phyloP scores from a whole-genome alignment of 495 filamentous ascomycete species.

The Penicillium chermesinum region DNA sequence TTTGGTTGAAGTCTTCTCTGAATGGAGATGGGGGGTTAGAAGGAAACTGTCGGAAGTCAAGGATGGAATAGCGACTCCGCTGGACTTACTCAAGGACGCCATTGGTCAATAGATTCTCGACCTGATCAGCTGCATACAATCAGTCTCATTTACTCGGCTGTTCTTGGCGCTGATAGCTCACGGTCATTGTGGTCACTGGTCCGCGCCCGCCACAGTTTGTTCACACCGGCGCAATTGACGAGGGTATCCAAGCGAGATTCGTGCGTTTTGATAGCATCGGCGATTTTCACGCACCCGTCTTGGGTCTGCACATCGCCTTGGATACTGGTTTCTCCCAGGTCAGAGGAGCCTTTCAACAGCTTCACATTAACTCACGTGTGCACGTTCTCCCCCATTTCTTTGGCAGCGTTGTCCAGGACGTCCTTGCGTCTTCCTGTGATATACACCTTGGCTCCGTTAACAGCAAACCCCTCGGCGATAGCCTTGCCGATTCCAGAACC shows the following conservation, averaged over 20 bases:
- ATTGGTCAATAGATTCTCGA: constrained; percentile 15
- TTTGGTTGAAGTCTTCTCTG: constrained; percentile 27
- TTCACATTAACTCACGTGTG: background rate
- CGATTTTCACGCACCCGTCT: constrained; percentile 10
- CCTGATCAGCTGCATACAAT: constrained; percentile 10
- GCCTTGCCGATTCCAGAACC: constrained; percentile 12
- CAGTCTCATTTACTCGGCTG: background rate
- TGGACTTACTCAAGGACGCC: constrained; percentile 18
- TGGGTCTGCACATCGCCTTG: constrained; percentile 12
- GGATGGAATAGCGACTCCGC: no score
- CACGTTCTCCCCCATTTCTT: constrained; percentile 4
- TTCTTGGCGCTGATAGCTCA: background rate
- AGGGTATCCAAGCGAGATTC: constrained; percentile 14
- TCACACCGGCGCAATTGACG: constrained; percentile 17
- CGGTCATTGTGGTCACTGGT: constrained; percentile 12
- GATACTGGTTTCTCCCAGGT: background rate
- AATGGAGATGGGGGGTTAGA: no score
- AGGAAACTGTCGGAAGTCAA: no score
- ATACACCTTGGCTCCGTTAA: constrained; percentile 50
- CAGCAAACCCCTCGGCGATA: constrained; percentile 30
- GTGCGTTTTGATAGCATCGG: constrained; percentile 3
- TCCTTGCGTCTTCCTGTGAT: constrained; percentile 45
- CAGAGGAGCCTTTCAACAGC: background rate
- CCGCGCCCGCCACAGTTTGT: constrained; percentile 10
- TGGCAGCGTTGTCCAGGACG: constrained; percentile 41